Evolutionary conservation across 2,329 filamentous ascomycete genomes (phyloP).

Genomic region (Clarireedia hainanense): DNA sequence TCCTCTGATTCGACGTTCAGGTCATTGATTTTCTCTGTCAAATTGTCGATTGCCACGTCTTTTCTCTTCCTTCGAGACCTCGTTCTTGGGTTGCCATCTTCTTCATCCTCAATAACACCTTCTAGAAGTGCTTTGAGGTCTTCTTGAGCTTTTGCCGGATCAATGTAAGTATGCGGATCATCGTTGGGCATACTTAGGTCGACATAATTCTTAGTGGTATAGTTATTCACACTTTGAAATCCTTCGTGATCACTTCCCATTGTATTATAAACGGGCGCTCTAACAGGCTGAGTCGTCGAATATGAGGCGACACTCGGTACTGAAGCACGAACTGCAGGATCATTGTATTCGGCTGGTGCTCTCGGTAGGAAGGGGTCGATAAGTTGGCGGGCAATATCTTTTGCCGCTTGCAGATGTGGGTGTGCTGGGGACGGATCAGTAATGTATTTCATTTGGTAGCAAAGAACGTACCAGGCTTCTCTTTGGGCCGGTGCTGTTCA

Average conservation of each 20-base stretch:
- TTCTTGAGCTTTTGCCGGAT: conserved; percentile 62
- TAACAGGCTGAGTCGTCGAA: conserved; percentile 25
- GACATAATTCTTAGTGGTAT: conserved; percentile 21
- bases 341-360: conserved; percentile 20
- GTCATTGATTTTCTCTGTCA: conserved; percentile 30
- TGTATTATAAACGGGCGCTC: conserved; percentile 24
- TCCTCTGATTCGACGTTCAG: conserved; percentile 35
- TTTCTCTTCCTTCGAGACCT: conserved; percentile 33
- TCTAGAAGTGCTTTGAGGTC: conserved; percentile 79
- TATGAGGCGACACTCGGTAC: conserved; percentile 16
- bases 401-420: conserved; percentile 25
- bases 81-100: conserved; percentile 37
- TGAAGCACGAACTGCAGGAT: conserved; percentile 20
- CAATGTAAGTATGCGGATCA: conserved; percentile 32
- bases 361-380: conserved; percentile 23
- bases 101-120: conserved; percentile 64
- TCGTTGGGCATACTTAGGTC: conserved; percentile 25
- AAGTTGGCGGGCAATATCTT: conserved; percentile 21
- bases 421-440: conserved; percentile 14
- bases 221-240: conserved; percentile 23
- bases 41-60: conserved; percentile 25
- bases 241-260: conserved; percentile 24
- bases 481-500: conserved; percentile 25
- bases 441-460: not conserved
- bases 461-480: conserved; percentile 17